Conservation (phyloP, 2,329 filamentous ascomycete genomes). For the Neofusicoccum ribis region DNA sequence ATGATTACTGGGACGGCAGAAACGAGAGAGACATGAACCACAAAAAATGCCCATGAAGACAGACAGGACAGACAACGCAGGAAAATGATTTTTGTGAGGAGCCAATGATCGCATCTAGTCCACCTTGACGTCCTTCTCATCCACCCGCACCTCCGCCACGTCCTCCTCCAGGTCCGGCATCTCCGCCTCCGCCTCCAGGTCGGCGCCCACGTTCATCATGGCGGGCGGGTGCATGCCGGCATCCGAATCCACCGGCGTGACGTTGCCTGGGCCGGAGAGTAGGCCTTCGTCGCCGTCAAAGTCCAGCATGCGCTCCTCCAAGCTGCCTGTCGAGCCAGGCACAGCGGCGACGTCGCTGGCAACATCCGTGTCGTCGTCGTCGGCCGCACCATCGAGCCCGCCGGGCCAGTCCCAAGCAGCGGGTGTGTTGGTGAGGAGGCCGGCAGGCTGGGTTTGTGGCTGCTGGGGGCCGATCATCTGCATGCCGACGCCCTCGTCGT, state of each 20-base stretch:
- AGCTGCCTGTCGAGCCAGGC: neutral
- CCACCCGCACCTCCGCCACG: slow-evolving; percentile 23
- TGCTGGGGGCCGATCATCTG: neutral
- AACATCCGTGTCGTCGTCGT: slow-evolving; percentile 11
- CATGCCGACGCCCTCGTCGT: slow-evolving; percentile 2
- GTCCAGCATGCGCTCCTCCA: slow-evolving; percentile 1
- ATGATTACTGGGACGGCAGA: too few relatives aligned
- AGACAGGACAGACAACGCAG: too few relatives aligned
- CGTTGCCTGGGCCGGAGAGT: neutral
- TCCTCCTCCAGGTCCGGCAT: slow-evolving; percentile 20
- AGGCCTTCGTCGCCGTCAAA: neutral
- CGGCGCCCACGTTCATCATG: slow-evolving; percentile 1
- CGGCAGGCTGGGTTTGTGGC: neutral
- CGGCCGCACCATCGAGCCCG: neutral
- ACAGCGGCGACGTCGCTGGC: slow-evolving; percentile 7
- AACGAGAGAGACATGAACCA: too few relatives aligned
- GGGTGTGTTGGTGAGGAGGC: neutral
- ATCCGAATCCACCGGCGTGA: slow-evolving; percentile 7
- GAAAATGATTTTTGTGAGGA: neutral
- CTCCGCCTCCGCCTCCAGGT: slow-evolving; percentile 7
- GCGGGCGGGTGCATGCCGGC: neutral
- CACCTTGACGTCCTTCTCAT: slow-evolving; percentile 16
- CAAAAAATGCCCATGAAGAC: too few relatives aligned
- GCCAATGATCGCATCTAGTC: neutral
- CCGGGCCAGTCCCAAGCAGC: neutral